phyloP scores from a whole-genome alignment of 2,329 filamentous ascomycete genomes.

The Penicillium sp. region DNA sequence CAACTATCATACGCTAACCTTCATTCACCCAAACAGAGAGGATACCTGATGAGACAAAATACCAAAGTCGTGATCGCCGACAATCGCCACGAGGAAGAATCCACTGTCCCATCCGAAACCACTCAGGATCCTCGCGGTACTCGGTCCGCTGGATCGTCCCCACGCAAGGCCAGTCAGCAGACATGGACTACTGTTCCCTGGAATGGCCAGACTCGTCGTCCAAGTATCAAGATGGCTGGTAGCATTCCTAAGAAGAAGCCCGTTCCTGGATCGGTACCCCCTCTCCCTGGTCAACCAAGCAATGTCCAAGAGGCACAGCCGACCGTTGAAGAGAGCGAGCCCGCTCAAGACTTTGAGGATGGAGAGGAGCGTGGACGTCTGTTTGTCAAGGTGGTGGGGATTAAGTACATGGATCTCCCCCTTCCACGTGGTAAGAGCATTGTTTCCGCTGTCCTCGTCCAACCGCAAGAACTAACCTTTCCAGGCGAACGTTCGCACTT shows the following conservation, averaged over 20 bases:
- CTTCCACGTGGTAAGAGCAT: slow-evolving; percentile 71
- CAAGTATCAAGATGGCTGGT: slow-evolving; percentile 55
- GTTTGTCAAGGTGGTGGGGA: slow-evolving; percentile 97
- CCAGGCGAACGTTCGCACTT: slow-evolving; percentile 87
- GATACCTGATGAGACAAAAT: slow-evolving; percentile 97
- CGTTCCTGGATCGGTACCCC: slow-evolving; percentile 63
- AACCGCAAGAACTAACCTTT: neutral
- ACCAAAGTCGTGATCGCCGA: slow-evolving; percentile 95
- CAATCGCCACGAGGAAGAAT: slow-evolving; percentile 58
- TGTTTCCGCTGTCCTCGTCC: neutral
- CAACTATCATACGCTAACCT: slow-evolving; percentile 56
- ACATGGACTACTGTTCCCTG: slow-evolving; percentile 97
- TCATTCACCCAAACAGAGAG: slow-evolving; percentile 68
- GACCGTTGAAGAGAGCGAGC: slow-evolving; percentile 64
- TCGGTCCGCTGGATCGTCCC: slow-evolving; percentile 62
- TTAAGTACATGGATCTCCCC: slow-evolving; percentile 84
- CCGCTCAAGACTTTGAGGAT: slow-evolving; percentile 64
- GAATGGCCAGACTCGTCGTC: slow-evolving; percentile 72
- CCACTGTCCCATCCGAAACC: slow-evolving; percentile 24
- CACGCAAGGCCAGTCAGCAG: slow-evolving; percentile 74
- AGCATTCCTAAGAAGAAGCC: slow-evolving; percentile 57
- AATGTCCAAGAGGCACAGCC: slow-evolving; percentile 60
- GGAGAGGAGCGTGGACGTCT: slow-evolving; percentile 81
- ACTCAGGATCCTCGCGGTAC: slow-evolving; percentile 39
- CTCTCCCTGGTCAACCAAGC: slow-evolving; percentile 81